A percentile compares a stretch with the other conserved stretches of the same genome.
Conservation (phyloP, 441 rosid species). For the Mallotus repandus region DNA sequence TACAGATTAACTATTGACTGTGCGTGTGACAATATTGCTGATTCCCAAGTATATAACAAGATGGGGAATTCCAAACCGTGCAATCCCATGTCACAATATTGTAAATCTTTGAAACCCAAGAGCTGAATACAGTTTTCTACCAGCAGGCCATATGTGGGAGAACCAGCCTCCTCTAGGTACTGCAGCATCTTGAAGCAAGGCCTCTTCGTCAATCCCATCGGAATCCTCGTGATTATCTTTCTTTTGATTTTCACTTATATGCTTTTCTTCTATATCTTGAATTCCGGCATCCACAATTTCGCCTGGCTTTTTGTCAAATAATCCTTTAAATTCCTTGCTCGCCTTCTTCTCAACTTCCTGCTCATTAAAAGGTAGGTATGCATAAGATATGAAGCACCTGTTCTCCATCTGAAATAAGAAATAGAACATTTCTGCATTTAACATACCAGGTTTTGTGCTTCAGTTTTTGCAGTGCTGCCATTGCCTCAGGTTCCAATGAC, state of each 20-base stretch:
- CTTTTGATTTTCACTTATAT: conserved; percentile 18
- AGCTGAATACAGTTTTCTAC: conserved; percentile 40
- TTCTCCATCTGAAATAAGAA: conserved; percentile 9
- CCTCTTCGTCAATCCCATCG: conserved; percentile 27
- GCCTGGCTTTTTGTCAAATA: conserved; percentile 81
- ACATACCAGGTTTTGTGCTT: conserved; percentile 78
- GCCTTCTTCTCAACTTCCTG: conserved; percentile 84
- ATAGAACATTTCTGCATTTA: neutral
- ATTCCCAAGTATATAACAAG: neutral
- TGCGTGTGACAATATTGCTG: neutral
- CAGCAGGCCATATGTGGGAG: conserved; percentile 50
- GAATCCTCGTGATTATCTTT: conserved; percentile 19
- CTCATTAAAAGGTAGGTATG: conserved; percentile 8
- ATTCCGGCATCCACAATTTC: conserved; percentile 56
- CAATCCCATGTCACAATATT: conserved; percentile 32
- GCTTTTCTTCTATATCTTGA: conserved; percentile 30
- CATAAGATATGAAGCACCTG: neutral
- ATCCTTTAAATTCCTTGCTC: conserved; percentile 83
- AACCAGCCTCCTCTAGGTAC: conserved; percentile 39
- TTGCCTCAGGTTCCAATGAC: conserved; percentile 62
- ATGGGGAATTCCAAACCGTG: neutral
- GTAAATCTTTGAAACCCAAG: conserved; percentile 49
- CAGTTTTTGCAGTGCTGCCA: conserved; percentile 71
- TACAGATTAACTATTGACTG: too few relatives aligned
- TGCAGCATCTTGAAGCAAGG: conserved; percentile 30